Evolutionary conservation across 2,329 filamentous ascomycete genomes (phyloP).

Genomic region (Colletotrichum somersetense): DNA sequence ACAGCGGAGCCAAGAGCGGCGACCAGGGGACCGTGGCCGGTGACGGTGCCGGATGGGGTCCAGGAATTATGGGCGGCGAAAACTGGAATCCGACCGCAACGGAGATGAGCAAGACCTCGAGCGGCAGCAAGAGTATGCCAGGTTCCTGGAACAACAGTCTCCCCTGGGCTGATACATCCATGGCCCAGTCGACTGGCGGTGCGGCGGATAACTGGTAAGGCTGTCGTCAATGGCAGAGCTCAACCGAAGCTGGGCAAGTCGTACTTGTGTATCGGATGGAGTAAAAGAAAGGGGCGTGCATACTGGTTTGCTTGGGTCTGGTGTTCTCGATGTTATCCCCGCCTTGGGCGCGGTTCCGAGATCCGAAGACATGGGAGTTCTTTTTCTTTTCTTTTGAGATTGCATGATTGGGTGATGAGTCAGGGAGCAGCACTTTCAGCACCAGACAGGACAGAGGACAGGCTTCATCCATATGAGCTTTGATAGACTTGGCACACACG

Average conservation of each 20-base stretch:
- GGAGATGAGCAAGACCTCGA: constrained; percentile 32
- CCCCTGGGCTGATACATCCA: constrained; percentile 35
- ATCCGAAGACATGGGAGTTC: background rate
- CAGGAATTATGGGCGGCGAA: constrained; percentile 20
- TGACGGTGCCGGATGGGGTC: constrained; percentile 33
- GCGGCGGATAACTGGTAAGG: constrained; percentile 30
- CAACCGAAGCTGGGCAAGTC: background rate
- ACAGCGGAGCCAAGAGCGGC: constrained; percentile 13
- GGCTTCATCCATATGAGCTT: background rate
- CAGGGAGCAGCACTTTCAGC: background rate
- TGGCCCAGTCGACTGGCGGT: constrained; percentile 36
- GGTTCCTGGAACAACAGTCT: constrained; percentile 35
- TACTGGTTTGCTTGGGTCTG: background rate
- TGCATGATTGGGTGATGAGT: background rate
- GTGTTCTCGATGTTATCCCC: background rate
- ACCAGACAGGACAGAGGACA: background rate
- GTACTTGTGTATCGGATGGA: background rate
- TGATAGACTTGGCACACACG: background rate
- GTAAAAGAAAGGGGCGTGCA: background rate
- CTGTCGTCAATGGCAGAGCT: background rate
- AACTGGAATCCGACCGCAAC: constrained; percentile 30
- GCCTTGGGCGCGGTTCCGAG: background rate
- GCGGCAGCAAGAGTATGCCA: constrained; percentile 41
- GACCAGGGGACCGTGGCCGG: constrained; percentile 12
- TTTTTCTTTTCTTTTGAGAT: background rate